Base-by-base conservation (phyloP, 2,329 filamentous ascomycete genomes). In the Fusarium metavorans region DNA sequence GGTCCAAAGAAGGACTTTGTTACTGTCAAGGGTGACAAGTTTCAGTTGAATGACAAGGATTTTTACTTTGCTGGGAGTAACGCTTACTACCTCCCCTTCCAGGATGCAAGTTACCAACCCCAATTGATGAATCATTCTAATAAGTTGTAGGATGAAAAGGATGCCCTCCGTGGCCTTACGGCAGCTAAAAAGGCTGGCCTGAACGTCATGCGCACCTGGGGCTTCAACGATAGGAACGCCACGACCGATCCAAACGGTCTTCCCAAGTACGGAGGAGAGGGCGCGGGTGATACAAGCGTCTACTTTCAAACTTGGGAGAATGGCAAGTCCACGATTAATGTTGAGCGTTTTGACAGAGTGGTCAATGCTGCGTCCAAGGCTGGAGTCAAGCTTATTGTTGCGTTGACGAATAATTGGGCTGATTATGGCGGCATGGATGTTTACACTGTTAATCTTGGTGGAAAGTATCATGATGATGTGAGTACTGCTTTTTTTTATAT, bases 341-440 rank as follows among this genome's bases (percentile, higher is more conserved):
- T 73, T 3, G 61, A 59, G 25, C 50, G 67, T 2, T 72, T 73
- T 35, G 71, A 73, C 9, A 20, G 35, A 10, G 71, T 73, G 1
- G 67, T 73, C 2, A 10, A 74, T 2, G 64, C 71, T 13, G 87
- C 86, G 0, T 88, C 88, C 0, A 82, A 84, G 39, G 86, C 86
- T 41, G 85, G 84, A 56, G 85, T 88, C 70, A 90, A 90, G 81
- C 82, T 90, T 4, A 82, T 90, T 35, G 81, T 90, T 14, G 83
- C 88, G 0, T 76, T 90, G 67, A 89, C 87, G 0, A 90, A 90
- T 80, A 89, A 89, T 62, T 90, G 88, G 88, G 88, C 87, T 7
- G 88, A 90, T 64, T 90, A 90, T 61, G 88, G 88, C 20, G 88
- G 88, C n/a, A 89, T 89, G 87, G 88, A 89, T 37, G 85, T 89